Base-by-base conservation (phyloP, 768 basidiomycete species). In the Cubamyces lactineus region DNA sequence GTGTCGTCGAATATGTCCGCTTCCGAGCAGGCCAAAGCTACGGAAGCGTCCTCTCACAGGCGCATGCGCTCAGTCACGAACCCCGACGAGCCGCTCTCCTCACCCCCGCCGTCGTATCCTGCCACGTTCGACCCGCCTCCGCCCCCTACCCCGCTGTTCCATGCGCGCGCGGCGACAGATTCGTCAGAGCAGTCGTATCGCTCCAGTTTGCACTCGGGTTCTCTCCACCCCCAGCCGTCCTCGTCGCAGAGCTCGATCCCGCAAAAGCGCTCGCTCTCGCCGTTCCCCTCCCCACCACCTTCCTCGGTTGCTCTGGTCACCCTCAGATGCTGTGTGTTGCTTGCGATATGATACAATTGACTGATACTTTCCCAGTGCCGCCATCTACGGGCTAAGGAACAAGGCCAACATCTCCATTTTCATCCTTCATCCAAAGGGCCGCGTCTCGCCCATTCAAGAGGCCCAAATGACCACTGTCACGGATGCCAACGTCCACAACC, bases 381-480 rank as follows among this genome's bases (percentile, higher is more conserved):
- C 97, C 16, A 99, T 99, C 72, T 98, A 99, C 72, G 97, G 97
- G 47, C 82, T 99, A 17, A 87, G 96, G 42, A 89, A 88, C 68
- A 99, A 98, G 75, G 86, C 88, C 56, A 92, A 98, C 71, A 83
- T 99, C 66, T 93, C 93, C 51, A 96, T 98, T 72, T 98, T 97
- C 79, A 98, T 99, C 70, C 85, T 98, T n/a, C 94, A 97, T 72
- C 97, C 97, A 5, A 95, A 93, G 70, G 95, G 94, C 5, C 91
- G 96, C 28, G 89, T 98, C 52, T 98, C 96, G 0, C 95, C 95
- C 9, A 94, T 99, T 63, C 97, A 99, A 71, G 96, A 98, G 73
- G 96, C 96, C 0, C 97, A 99, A 75, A 99, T 99, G 97, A 98
- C 97, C 2, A 98, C 96, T 0, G 92, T 98, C 26, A 88, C 88